Conservation (phyloP, 1,139 yeast genomes). For the Yamadazyma spencermartinsiae region DNA sequence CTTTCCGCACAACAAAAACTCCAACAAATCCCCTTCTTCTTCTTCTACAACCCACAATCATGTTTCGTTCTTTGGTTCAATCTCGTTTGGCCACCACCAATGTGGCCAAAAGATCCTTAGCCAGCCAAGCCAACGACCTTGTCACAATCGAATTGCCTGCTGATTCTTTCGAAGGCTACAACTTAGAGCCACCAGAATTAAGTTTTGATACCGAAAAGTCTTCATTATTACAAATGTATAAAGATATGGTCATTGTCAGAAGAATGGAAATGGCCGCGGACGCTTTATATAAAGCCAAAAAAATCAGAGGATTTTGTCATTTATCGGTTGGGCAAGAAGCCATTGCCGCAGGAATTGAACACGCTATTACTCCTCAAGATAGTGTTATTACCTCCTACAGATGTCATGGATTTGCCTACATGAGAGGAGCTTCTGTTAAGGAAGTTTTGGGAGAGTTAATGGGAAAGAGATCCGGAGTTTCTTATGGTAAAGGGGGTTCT, state of each 20-base stretch:
- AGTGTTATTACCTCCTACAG: conserved; percentile 94
- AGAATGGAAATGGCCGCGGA: conserved; percentile 99
- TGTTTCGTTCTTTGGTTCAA: conserved; percentile 6
- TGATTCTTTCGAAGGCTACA: conserved; percentile 76
- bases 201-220: conserved; percentile 77
- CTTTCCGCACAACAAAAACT: conserved; percentile 6
- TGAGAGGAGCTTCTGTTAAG: conserved; percentile 93
- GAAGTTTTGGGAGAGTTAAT: conserved; percentile 91
- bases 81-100: conserved; percentile 9
- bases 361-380: conserved; percentile 82
- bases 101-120: conserved; percentile 33
- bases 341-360: conserved; percentile 96
- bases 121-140: conserved; percentile 37
- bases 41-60: background rate
- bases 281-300: conserved; percentile 96
- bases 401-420: conserved; percentile 97
- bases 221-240: conserved; percentile 86
- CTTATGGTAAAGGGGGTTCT: conserved; percentile 98
- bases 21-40: background rate
- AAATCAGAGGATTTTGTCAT: conserved; percentile 98
- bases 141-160: conserved; percentile 68
- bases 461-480: conserved; percentile 95
- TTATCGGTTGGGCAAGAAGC: conserved; percentile 99
- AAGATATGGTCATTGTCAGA: conserved; percentile 91
- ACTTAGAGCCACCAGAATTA: conserved; percentile 71